Base-by-base conservation (phyloP, 2,329 filamentous ascomycete species). In the Penicillium sp. region DNA sequence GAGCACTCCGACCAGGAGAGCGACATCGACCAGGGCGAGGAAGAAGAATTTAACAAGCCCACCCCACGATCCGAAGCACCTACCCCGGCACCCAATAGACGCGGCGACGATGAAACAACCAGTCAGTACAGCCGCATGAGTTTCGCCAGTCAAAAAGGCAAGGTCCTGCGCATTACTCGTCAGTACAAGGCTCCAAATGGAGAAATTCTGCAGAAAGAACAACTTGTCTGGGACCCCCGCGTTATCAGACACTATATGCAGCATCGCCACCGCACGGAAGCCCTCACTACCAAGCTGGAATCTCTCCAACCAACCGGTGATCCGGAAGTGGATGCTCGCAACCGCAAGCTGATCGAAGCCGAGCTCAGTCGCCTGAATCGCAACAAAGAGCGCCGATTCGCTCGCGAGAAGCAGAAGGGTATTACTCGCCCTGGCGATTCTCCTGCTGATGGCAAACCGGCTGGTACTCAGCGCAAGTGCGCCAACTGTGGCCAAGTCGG, bases 401-500 rank as follows among this genome's bases (percentile, higher is more conserved):
- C 89, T 55, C 90, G 93, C 65, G 93, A 97, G 70, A 92, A 93
- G 68, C 88, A 90, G 65, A 96, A 95, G 72, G 86, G 84, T 33
- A 76, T 78, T 42, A 68, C 74, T 54, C 71, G 76, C 18, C 73
- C 77, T 1, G 77, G 77, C 29, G 74, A 75, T 4, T 74, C 75
- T 3, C 72, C 74, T 5, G 70, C 69, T 6, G 74, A 75, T 28
- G 85, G 86, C 56, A 95, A 90, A 51, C 87, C 87, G 31, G 79
- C 77, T 33, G 79, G 79, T 42, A 86, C 84, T 10, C 80, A 81
- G 51, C 83, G 95, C 65, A 97, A 97, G 77, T 99, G 94, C 76
- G 94, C 94, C 61, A 97, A 96, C 73, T 99, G 94, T 75, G 94
- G 94, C 46, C 89, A 94, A 72, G 88, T 95, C 49, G 94, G 94